phyloP scores from a whole-genome alignment of 2,329 filamentous ascomycete genomes.

The Taxawa tesnikishii region DNA sequence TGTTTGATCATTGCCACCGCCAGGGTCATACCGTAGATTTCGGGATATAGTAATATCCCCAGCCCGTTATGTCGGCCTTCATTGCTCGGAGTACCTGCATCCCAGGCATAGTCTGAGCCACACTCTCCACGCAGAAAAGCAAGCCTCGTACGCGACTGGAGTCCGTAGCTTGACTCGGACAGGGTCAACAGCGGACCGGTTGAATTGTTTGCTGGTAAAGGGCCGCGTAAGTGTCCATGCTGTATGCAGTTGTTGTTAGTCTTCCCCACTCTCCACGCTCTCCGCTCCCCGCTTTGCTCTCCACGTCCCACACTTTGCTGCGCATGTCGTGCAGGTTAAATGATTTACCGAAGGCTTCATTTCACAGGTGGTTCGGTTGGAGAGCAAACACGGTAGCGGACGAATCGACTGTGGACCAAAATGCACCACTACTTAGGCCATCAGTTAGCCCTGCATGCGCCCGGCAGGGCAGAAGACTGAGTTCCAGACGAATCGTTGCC shows the following conservation, averaged over 20 bases:
- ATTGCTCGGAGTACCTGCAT: background rate
- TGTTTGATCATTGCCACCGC: background rate
- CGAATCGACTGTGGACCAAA: no score
- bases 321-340: no score
- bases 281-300: background rate
- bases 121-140: background rate
- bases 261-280: background rate
- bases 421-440: no score
- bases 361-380: no score
- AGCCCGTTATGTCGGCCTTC: background rate
- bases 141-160: background rate
- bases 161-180: background rate
- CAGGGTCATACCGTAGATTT: background rate
- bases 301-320: no score
- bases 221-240: background rate
- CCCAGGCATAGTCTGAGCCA: no score
- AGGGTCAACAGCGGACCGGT: background rate
- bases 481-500: no score
- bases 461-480: no score
- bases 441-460: no score
- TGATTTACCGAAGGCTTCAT: no score
- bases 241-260: no score
- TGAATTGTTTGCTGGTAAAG: background rate
- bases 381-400: no score
- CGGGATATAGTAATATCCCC: background rate